Conservation (phyloP, 148 eudicot genomes). For the Nyssa sinensis region DNA sequence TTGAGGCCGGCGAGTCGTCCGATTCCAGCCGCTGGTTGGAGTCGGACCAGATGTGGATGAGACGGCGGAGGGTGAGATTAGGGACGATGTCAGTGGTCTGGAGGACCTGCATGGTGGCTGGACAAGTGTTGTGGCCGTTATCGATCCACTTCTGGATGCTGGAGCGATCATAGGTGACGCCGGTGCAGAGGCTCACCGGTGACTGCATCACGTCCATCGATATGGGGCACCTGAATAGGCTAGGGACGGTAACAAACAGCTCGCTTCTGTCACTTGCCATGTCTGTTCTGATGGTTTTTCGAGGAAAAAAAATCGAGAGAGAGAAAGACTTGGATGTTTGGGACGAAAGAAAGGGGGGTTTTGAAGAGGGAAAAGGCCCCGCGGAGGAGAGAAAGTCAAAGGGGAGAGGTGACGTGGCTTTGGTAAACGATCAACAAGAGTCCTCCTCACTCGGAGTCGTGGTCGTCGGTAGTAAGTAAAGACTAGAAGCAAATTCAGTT, state of each 20-base stretch:
- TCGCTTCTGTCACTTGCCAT: constrained; percentile 33
- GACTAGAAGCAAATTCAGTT: no score
- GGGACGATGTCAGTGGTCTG: constrained; percentile 61
- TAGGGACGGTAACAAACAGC: constrained; percentile 49
- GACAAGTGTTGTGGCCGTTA: constrained; percentile 66
- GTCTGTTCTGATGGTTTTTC: background rate
- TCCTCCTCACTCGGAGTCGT: background rate
- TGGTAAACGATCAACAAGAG: constrained; percentile 8
- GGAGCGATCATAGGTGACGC: constrained; percentile 69
- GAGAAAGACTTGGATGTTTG: background rate
- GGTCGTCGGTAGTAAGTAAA: background rate
- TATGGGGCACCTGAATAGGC: constrained; percentile 58
- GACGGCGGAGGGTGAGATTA: constrained; percentile 62
- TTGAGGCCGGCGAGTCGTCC: background rate
- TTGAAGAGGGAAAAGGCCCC: background rate
- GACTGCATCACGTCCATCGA: constrained; percentile 72
- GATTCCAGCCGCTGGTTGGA: constrained; percentile 13
- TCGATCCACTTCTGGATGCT: constrained; percentile 69
- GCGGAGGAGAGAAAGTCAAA: constrained; percentile 3
- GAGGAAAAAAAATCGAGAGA: background rate
- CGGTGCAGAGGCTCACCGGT: constrained; percentile 63
- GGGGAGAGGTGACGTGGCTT: constrained; percentile 15
- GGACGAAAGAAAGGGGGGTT: background rate
- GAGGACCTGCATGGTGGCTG: constrained; percentile 69
- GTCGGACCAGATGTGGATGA: constrained; percentile 51